phyloP scores from a whole-genome alignment of 208 protist species.

The Balamuthia mandrillaris region DNA sequence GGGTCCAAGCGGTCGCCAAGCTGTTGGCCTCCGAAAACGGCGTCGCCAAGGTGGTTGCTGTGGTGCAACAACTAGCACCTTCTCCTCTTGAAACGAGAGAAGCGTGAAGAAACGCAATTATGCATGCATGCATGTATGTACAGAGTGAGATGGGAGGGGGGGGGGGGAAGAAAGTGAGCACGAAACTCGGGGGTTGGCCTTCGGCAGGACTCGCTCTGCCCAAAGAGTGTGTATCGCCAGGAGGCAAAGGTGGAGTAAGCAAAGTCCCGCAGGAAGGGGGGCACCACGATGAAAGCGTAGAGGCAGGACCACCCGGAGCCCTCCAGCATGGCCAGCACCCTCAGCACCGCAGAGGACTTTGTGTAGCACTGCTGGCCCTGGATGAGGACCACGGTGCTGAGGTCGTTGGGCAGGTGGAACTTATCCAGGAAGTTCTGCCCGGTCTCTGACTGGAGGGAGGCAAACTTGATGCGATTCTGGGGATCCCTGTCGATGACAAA shows the following conservation, averaged over 20 bases:
- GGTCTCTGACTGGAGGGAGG: not conserved
- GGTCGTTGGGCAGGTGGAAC: constrained; percentile 1
- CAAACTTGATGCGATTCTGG: not conserved
- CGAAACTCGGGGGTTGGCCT: not conserved
- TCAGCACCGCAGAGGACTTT: not conserved
- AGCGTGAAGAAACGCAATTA: no score
- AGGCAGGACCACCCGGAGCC: not conserved
- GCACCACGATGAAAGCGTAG: not conserved
- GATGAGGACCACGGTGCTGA: not conserved
- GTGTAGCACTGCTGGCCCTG: not conserved
- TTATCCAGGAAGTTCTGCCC: constrained; percentile 1
- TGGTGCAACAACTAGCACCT: no score
- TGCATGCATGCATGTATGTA: no score
- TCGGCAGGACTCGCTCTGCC: not conserved
- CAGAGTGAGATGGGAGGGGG: no score
- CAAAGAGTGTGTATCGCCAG: not conserved
- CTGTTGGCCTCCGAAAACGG: no score
- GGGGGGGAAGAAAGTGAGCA: not conserved
- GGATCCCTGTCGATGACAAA: not conserved
- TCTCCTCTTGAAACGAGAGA: no score
- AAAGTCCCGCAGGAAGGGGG: constrained; percentile 1
- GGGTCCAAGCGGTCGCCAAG: no score
- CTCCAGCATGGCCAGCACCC: not conserved
- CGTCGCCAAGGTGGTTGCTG: no score
- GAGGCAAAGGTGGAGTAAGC: not conserved